Evolutionary conservation across 2,329 filamentous ascomycete genomes (phyloP).

Genomic region (Aciculosporium take): DNA sequence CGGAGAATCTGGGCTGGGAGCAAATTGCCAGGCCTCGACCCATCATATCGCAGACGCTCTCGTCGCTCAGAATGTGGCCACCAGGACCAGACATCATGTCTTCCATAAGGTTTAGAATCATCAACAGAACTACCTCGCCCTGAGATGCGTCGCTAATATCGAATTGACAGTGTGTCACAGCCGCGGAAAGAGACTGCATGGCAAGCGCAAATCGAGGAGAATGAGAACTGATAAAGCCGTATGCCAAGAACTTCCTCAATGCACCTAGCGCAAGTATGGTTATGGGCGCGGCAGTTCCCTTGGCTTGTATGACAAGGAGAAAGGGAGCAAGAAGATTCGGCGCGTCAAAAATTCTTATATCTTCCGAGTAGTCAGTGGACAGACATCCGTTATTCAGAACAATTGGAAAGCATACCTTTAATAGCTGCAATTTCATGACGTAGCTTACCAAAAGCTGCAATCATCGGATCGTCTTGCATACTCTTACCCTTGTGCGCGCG

Average conservation of each 20-base stretch:
- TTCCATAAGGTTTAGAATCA: conserved; percentile 96
- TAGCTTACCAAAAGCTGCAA: conserved; percentile 83
- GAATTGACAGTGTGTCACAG: conserved; percentile 94
- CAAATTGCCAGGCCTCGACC: conserved; percentile 94
- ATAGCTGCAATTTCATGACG: conserved; percentile 76
- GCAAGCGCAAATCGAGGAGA: conserved; percentile 82
- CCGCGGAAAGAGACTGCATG: conserved; percentile 88
- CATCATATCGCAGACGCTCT: conserved; percentile 99
- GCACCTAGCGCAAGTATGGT: conserved; percentile 88
- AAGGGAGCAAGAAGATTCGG: conserved; percentile 84
- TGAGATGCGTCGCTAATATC: conserved; percentile 90
- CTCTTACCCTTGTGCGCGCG: conserved; percentile 92
- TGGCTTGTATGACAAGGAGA: conserved; percentile 89
- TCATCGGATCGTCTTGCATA: conserved; percentile 93
- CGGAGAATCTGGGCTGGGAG: conserved; percentile 82
- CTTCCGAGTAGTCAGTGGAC: conserved; percentile 25
- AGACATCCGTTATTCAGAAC: no score
- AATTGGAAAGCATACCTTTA: conserved; percentile 41
- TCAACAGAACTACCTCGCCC: conserved; percentile 85
- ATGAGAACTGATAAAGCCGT: conserved; percentile 71
- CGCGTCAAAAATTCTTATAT: conserved; percentile 80
- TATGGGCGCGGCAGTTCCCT: conserved; percentile 88
- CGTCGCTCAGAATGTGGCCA: conserved; percentile 86
- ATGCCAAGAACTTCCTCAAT: conserved; percentile 91
- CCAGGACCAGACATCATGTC: conserved; percentile 91